phyloP scores from a whole-genome alignment of 2,329 filamentous ascomycete genomes.

The Monosporascus sp. region DNA sequence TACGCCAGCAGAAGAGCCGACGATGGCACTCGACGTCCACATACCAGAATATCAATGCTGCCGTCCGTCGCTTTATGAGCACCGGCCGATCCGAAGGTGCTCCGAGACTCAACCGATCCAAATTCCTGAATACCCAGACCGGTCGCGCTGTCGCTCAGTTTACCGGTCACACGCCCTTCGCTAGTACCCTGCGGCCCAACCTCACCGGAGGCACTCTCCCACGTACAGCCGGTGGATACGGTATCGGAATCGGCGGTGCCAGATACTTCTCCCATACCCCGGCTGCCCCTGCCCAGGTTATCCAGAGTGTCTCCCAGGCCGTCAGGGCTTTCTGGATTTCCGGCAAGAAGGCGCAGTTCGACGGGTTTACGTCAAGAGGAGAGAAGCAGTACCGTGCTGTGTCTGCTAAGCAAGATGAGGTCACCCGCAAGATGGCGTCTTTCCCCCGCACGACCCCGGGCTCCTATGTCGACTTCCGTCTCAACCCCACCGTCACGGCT shows the following conservation, averaged over 20 bases:
- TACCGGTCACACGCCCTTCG: conserved; percentile 76
- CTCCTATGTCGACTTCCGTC: conserved; percentile 80
- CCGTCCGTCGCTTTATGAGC: conserved; percentile 48
- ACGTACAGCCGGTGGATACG: conserved; percentile 86
- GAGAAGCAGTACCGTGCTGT: conserved; percentile 76
- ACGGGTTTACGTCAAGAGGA: conserved; percentile 68
- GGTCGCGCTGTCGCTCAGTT: conserved; percentile 53
- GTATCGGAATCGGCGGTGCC: conserved; percentile 64
- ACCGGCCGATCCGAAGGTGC: conserved; percentile 27
- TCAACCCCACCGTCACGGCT: conserved; percentile 86
- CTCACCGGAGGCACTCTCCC: conserved; percentile 82
- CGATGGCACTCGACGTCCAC: conserved; percentile 45
- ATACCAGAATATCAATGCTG: conserved; percentile 37
- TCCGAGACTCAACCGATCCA: conserved; percentile 41
- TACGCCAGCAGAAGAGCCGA: conserved; percentile 45
- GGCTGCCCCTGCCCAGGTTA: conserved; percentile 78
- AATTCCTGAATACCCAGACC: conserved; percentile 44
- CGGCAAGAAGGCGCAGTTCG: conserved; percentile 81
- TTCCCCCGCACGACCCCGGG: conserved; percentile 58
- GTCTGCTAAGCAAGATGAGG: conserved; percentile 68
- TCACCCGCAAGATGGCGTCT: conserved; percentile 60
- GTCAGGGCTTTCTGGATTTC: conserved; percentile 90
- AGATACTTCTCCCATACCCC: conserved; percentile 90
- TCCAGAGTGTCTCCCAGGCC: conserved; percentile 92
- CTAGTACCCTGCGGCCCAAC: conserved; percentile 83